These are phyloP conservation scores for Pinus tabuliformis DNA, from an alignment of 75 land plant species.

Conservation along the genomic window DNA sequence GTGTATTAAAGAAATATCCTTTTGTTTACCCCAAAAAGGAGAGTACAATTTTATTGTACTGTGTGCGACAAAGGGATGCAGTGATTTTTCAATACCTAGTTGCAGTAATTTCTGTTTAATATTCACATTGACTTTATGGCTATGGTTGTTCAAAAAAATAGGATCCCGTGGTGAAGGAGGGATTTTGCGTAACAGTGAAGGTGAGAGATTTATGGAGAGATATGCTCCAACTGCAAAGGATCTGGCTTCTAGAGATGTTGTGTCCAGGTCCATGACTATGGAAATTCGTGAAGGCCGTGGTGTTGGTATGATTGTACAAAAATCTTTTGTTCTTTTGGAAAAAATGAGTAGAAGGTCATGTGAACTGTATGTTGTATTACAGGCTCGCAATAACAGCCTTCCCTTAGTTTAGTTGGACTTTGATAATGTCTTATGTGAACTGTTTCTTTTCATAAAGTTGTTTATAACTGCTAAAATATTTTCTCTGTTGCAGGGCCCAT, in stretches of 20 bases:
- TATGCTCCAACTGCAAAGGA: slow-evolving; percentile 99
- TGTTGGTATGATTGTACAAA: slow-evolving; percentile 62
- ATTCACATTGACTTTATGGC: not conserved
- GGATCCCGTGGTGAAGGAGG: slow-evolving; percentile 99
- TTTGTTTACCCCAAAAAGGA: too few species aligned
- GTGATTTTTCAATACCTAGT: not conserved
- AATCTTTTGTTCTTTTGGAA: slow-evolving; percentile 1
- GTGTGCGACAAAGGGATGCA: not conserved
- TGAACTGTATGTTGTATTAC: not conserved
- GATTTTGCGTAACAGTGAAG: slow-evolving; percentile 97
- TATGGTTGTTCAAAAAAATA: slow-evolving; percentile 14
- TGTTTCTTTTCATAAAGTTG: not conserved
- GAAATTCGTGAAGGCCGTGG: slow-evolving; percentile 99
- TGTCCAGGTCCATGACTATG: slow-evolving; percentile 99
- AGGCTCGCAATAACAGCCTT: not conserved
- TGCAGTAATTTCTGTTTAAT: not conserved
- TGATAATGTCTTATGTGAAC: not conserved
- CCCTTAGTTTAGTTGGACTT: not conserved
- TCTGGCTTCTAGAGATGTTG: slow-evolving; percentile 98
- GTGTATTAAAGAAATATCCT: too few species aligned
- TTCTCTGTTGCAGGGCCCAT: slow-evolving; percentile 62
- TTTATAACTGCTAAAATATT: not conserved
- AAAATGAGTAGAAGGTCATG: not conserved
- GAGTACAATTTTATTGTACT: not conserved
- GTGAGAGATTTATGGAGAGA: slow-evolving; percentile 98